Conservation (phyloP, 2,329 filamentous ascomycete genomes). For the Cadophora gregata region DNA sequence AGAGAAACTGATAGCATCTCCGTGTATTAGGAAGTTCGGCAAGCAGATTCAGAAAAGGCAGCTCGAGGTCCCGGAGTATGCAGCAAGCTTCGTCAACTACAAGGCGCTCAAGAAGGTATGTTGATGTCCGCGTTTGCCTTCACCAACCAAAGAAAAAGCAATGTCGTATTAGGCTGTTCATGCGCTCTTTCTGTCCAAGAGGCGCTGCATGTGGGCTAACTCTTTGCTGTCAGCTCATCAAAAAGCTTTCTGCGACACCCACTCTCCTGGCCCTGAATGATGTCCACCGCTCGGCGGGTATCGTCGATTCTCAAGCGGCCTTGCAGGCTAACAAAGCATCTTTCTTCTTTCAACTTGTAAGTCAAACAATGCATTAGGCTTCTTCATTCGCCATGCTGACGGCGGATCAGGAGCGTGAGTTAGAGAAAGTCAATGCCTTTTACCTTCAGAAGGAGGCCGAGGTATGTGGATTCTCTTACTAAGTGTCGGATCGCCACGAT, state of each 20-base stretch:
- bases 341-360: constrained; percentile 96
- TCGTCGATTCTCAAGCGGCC: constrained; percentile 80
- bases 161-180: constrained; percentile 21
- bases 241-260: constrained; percentile 93
- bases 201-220: constrained; percentile 37
- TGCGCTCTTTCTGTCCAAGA: constrained; percentile 27
- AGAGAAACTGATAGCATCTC: constrained; percentile 26
- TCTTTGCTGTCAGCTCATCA: constrained; percentile 77
- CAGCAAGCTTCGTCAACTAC: constrained; percentile 98
- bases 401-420: constrained; percentile 81
- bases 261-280: constrained; percentile 80
- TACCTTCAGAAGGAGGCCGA: constrained; percentile 98
- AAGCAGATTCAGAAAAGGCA: constrained; percentile 99
- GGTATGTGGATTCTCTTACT: constrained; percentile 58
- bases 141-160: constrained; percentile 31
- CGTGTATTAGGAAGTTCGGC: constrained; percentile 86
- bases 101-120: constrained; percentile 97
- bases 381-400: constrained; percentile 48
- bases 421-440: constrained; percentile 98
- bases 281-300: constrained; percentile 52
- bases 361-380: constrained; percentile 42
- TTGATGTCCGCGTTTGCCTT: constrained; percentile 28
- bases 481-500: not conserved
- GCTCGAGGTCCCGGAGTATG: constrained; percentile 99
- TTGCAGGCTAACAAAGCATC: constrained; percentile 97